These are phyloP conservation scores for Sarocladium kiliense DNA, from an alignment of 2,329 filamentous ascomycete species.

Conservation along the genomic window DNA sequence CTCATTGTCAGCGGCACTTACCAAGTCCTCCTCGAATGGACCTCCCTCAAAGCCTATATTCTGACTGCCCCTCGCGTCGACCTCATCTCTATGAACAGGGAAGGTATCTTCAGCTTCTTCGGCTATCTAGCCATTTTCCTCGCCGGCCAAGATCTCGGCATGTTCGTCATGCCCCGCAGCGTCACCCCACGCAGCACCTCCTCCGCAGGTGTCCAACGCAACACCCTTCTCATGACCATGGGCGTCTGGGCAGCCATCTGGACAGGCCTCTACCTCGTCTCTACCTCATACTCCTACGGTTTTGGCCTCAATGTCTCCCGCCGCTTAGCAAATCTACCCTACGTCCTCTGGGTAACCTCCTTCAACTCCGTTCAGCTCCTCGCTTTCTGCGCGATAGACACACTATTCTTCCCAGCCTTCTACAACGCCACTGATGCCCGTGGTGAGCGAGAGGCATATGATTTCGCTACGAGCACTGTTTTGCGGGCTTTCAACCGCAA, in stretches of 20 bases:
- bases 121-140: conserved; percentile 96
- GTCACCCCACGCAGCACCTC: conserved; percentile 37
- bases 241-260: conserved; percentile 62
- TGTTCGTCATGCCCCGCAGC: conserved; percentile 66
- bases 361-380: conserved; percentile 85
- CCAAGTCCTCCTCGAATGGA: conserved; percentile 70
- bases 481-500: conserved; percentile 83
- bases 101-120: conserved; percentile 91
- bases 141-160: conserved; percentile 77
- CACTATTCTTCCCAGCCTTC: conserved; percentile 67
- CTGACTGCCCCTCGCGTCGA: conserved; percentile 74
- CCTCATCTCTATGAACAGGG: conserved; percentile 82
- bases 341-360: conserved; percentile 85
- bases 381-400: conserved; percentile 73
- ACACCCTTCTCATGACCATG: conserved; percentile 58
- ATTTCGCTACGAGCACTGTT: conserved; percentile 72
- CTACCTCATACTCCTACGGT: conserved; percentile 64
- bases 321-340: conserved; percentile 86
- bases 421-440: conserved; percentile 51
- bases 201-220: conserved; percentile 42
- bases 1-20: conserved; percentile 65
- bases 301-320: conserved; percentile 75
- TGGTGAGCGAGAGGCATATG: conserved; percentile 59
- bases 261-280: conserved; percentile 63
- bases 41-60: conserved; percentile 75